These are phyloP conservation scores for Aspergillus sclerotialis DNA, from an alignment of 2,329 filamentous ascomycete species.

Conservation along the genomic window DNA sequence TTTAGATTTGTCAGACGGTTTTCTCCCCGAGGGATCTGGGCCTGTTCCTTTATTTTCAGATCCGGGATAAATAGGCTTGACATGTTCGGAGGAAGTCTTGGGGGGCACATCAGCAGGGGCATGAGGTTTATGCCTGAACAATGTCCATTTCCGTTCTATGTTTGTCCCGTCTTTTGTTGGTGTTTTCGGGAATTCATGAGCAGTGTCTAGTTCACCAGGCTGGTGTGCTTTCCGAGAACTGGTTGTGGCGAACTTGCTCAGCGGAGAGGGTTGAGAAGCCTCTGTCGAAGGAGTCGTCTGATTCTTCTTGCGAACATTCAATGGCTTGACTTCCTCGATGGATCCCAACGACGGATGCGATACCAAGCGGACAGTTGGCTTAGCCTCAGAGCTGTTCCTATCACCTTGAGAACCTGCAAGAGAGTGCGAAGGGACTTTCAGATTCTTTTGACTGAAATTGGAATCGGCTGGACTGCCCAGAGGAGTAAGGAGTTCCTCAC, in stretches of 20 bases:
- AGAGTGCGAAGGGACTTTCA: constrained; percentile 4
- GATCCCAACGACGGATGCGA: constrained; percentile 44
- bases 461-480: constrained; percentile 5
- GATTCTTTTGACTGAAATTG: constrained; percentile 6
- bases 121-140: constrained; percentile 35
- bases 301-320: constrained; percentile 48
- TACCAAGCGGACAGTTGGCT: constrained; percentile 52
- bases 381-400: constrained; percentile 17
- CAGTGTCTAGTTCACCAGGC: constrained; percentile 33
- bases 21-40: no score
- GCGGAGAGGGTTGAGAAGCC: background rate
- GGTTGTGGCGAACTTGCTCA: constrained; percentile 10
- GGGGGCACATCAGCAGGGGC: constrained; percentile 16
- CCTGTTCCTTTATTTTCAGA: no score
- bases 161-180: constrained; percentile 18
- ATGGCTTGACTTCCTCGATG: constrained; percentile 41
- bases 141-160: constrained; percentile 40
- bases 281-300: constrained; percentile 5
- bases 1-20: constrained; percentile 25
- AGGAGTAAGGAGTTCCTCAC: constrained; percentile 37
- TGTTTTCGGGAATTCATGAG: constrained; percentile 34
- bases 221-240: constrained; percentile 20
- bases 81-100: constrained; percentile 16
- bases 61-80: constrained; percentile 16
- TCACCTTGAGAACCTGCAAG: constrained; percentile 4